Base-by-base conservation (phyloP, 73 alveolate species). In the Paramecium caudatum region DNA sequence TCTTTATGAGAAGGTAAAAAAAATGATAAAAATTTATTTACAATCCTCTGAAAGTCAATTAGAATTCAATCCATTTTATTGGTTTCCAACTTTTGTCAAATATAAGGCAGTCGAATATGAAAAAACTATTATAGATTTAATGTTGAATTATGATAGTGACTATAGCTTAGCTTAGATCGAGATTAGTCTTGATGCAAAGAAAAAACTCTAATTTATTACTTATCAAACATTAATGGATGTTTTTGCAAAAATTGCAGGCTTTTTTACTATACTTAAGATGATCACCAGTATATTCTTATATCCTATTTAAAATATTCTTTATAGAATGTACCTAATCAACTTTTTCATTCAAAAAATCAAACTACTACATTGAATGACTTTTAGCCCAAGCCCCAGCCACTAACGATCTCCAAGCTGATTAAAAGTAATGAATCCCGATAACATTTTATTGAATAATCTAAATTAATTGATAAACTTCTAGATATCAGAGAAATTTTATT, bases 211-310 rank as follows among this genome's bases (percentile, higher is more conserved):
- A 10, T 55, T 2, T 21, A 55, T 55, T 8, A 55, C 80, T 2
- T 55, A 55, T 55, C 16, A 55, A 23, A 55, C 80, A 3, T 23
- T 55, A 27, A 55, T 55, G 80, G 80, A 55, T 55, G 80, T 55
- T 4, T 37, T 43, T 55, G 80, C 80, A 4, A 55, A 55, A 55
- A 55, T 55, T 0, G 80, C 46, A 10, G 80, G 80, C 1, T 55
- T 55, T 5, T 55, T 55, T 8, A 55, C 80, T 0, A 55, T 55
- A 6, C 23, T 55, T 4, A 17, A 43, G 30, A 21, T 55, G 2
- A 55, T 55, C 13, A 27, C 30, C n/a, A 43, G 30, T 19, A 5
- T 55, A 27, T 17, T 10, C 23, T 43, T 55, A 23, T 55, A 27
- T 55, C 80, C 80, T 2, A 55, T 55, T 43, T 55, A 55, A 55